phyloP scores from a whole-genome alignment of 352 stramenopile genomes.

The Thalassiosira allenii region DNA sequence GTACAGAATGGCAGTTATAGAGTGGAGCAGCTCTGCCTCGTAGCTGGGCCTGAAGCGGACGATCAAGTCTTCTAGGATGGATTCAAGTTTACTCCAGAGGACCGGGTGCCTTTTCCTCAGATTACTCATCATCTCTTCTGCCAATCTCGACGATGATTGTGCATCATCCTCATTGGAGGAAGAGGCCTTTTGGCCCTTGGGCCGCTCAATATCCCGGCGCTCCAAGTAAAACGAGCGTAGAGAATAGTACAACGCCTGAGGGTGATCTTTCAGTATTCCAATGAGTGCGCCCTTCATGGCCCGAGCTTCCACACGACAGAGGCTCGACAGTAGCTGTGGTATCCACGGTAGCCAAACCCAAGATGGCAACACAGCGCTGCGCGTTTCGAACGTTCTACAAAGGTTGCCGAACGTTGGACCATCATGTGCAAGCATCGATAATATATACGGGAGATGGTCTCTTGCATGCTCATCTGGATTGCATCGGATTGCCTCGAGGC shows the following conservation, averaged over 20 bases:
- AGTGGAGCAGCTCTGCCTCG: slow-evolving; percentile 96
- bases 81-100: slow-evolving; percentile 93
- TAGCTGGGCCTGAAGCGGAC: slow-evolving; percentile 96
- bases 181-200: slow-evolving; percentile 57
- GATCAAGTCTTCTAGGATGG: slow-evolving; percentile 98
- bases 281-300: slow-evolving; percentile 80
- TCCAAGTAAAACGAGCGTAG: slow-evolving; percentile 98
- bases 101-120: slow-evolving; percentile 86
- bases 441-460: slow-evolving; percentile 81
- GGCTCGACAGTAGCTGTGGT: slow-evolving; percentile 94
- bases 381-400: slow-evolving; percentile 91
- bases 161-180: slow-evolving; percentile 46
- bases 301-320: slow-evolving; percentile 91
- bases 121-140: slow-evolving; percentile 90
- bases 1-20: slow-evolving; percentile 94
- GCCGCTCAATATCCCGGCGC: slow-evolving; percentile 91
- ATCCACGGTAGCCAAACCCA: slow-evolving; percentile 99
- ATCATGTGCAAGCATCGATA: slow-evolving; percentile 85
- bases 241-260: slow-evolving; percentile 98
- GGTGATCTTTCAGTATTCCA: slow-evolving; percentile 90
- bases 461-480: slow-evolving; percentile 73
- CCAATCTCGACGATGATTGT: slow-evolving; percentile 38
- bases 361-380: slow-evolving; percentile 93
- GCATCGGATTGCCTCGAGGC: slow-evolving; percentile 83
- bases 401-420: slow-evolving; percentile 73